Base-by-base conservation (phyloP, 2,329 filamentous ascomycete species). In the Arachnomyces sp. region DNA sequence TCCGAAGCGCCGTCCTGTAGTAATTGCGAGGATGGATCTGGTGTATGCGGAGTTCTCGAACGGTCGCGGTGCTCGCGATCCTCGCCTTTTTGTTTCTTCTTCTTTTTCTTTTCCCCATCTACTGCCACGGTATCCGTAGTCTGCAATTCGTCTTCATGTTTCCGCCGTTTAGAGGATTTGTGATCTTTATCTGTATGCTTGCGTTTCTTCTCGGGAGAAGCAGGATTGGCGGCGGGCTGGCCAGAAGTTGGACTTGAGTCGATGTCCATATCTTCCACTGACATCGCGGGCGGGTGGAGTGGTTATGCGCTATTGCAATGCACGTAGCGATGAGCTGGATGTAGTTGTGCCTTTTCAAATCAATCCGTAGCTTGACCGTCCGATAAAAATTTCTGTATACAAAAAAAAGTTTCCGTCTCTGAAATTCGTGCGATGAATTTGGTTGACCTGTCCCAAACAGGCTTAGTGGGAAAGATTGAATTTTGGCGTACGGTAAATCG, bases 101-200 rank as follows among this genome's bases (percentile, higher is more conserved):
- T 57, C 41, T 59, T 53, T 39, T 59, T 56, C 52, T 63, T 62
- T 44, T 55, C 54, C 46, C 9, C 9, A 25, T 25, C 20, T 25
- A n/a, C n/a, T n/a, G n/a, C n/a, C n/a, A n/a, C n/a, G n/a, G n/a
- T n/a, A n/a, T n/a, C n/a, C 36, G 47, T 38, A 48, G 38, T 18
- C 17, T 44, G 34, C 43, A 39, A 25, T 49, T 54, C 28, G 57
- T 54, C 34, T 45, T 54, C 36, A 53, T 65, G 54, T 65, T 65
- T 65, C 51, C 60, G 60, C 53, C 63, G 65, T 46, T 68, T 69
- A 18, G 64, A 58, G 4, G 64, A 60, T 29, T 63, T 59, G 34
- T 58, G 57, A 39, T 68, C 63, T 61, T 71, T 70, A 39, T 64
- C 61, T 53, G 69, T 71, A 49, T 63, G 56, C 45, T 65, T 66